Base-by-base conservation (phyloP, 176 grass and related monocot species). In the Microstegium vimineum region DNA sequence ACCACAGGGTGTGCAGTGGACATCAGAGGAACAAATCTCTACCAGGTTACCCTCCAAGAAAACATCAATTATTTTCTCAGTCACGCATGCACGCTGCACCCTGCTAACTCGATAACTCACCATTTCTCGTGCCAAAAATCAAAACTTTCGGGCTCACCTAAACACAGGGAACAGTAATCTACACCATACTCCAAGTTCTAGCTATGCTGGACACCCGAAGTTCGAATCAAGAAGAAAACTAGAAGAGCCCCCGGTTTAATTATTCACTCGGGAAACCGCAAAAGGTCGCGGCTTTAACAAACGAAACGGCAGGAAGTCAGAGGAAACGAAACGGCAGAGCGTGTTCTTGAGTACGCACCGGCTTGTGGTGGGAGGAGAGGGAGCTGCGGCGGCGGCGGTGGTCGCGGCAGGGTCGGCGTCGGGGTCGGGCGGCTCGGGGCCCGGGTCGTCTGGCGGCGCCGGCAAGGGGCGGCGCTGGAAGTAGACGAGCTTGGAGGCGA, bases 401-500 rank as follows among this genome's bases (percentile, higher is more conserved):
- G 3, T 46, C 35, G 46, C 60, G 79, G 79, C 36, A 6, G 28
- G 23, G 1, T 0, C 74, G 25, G 49, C 74, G 80, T 0, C 75
- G 80, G 0, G 47, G 49, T 69, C 80, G 0, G 74, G 83, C 1
- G 68, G 83, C 46, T 68, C 83, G 42, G 82, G 68, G 1, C 69
- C 86, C 30, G 72, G 83, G 26, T 63, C 65, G 26, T 63, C 65
- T 16, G 64, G 73, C 78, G 66, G 83, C 82, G 63, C 64, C 64
- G 71, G 77, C 79, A 74, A 49, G 61, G 74, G 84, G 32, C 79
- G 88, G 74, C 88, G 84, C 84, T 90, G 88, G 74, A 90, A 86
- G 84, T 83, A 90, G 68, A 90, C 5, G 68, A 90, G 80, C 84
- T 90, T 90, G 75, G 74, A 79, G 80, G 84, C 88, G 47, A 90